A percentile compares a stretch with the other conserved stretches of the same genome.
phyloP scores from a whole-genome alignment of 192 early-diverging fungal species.

The Mortierella antarctica region DNA sequence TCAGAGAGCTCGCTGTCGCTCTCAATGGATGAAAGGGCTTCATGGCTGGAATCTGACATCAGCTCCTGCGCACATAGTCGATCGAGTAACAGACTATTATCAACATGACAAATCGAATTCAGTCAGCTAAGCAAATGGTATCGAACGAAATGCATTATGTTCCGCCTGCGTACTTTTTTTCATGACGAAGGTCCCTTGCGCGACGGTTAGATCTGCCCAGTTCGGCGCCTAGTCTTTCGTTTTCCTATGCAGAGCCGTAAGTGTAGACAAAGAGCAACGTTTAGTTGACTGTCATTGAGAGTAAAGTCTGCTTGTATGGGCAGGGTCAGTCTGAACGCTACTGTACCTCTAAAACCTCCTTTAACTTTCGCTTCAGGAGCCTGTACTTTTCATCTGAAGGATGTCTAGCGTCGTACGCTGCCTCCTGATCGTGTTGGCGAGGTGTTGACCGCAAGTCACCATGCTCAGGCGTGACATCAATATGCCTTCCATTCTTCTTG shows the following conservation, averaged over 20 bases:
- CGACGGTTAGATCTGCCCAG: slow-evolving; percentile 30
- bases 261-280: no score
- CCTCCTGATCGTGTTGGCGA: no score
- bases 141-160: neutral
- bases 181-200: slow-evolving; percentile 28
- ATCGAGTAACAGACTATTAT: slow-evolving; percentile 27
- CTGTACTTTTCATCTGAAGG: slow-evolving; percentile 56
- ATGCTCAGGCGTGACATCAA: no score
- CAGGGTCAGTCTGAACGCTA: no score
- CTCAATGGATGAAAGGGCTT: slow-evolving; percentile 15
- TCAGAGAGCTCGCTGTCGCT: slow-evolving; percentile 36
- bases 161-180: slow-evolving; percentile 30
- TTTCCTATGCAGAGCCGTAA: slow-evolving; percentile 21
- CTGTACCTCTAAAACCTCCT: slow-evolving; percentile 57
- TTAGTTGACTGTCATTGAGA: no score
- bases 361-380: slow-evolving; percentile 56
- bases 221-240: slow-evolving; percentile 21
- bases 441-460: no score
- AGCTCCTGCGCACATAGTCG: slow-evolving; percentile 20
- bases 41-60: slow-evolving; percentile 16
- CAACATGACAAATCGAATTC: neutral
- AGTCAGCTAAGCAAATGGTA: neutral
- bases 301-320: no score
- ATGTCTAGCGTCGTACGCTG: no score
- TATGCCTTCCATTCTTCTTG: no score